Percentiles rank a stretch among this genome's conserved stretches.
phyloP scores from a whole-genome alignment of 306 rosid genomes.

The Sindora glabra region DNA sequence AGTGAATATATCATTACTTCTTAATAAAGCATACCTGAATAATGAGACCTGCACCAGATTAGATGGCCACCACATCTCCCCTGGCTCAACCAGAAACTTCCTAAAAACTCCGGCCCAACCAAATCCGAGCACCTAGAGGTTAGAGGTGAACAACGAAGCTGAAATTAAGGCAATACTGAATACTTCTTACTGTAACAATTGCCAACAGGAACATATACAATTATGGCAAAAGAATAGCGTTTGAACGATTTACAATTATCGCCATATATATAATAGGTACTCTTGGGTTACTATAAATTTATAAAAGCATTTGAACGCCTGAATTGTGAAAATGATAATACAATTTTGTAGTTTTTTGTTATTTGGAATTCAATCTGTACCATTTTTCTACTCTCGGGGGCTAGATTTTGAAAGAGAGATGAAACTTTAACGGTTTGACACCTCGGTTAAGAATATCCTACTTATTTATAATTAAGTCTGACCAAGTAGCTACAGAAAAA shows the following conservation, averaged over 20 bases:
- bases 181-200: too few relatives aligned
- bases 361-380: neutral
- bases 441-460: neutral
- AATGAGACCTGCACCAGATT: conserved; percentile 53
- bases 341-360: neutral
- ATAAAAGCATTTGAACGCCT: neutral
- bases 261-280: neutral
- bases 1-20: too few relatives aligned
- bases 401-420: too few relatives aligned
- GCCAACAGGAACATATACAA: too few relatives aligned
- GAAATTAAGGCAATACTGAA: neutral
- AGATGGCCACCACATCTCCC: conserved; percentile 55
- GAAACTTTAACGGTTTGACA: neutral
- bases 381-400: neutral
- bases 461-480: neutral
- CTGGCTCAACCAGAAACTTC: conserved; percentile 44
- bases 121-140: conserved; percentile 40
- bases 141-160: conserved; percentile 4
- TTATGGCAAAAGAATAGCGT: neutral
- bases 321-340: too few relatives aligned
- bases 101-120: conserved; percentile 57
- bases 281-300: too few relatives aligned
- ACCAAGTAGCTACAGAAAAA: neutral
- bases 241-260: neutral
- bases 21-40: conserved; percentile 43